These are phyloP conservation scores for Penicillium paneum DNA, from an alignment of 2,329 filamentous ascomycete genomes.

Conservation along the genomic window DNA sequence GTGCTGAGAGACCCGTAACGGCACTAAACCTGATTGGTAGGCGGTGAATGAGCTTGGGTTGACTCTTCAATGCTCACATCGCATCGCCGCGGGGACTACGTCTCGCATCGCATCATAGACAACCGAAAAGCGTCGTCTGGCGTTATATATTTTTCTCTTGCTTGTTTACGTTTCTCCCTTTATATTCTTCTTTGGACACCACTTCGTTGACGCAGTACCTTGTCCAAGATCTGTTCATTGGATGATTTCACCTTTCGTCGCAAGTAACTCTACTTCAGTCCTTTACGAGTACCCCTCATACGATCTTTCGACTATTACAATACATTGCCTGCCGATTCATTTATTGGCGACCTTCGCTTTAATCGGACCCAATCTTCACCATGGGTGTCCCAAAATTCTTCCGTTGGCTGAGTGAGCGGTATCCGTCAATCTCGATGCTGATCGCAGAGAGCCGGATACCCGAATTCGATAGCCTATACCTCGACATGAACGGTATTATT, in stretches of 20 bases:
- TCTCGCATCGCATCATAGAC: slow-evolving; percentile 8
- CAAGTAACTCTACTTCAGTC: slow-evolving; percentile 6
- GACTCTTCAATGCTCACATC: slow-evolving; percentile 8
- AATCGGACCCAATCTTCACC: slow-evolving; percentile 27
- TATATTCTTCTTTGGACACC: neutral
- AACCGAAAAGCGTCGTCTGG: slow-evolving; percentile 4
- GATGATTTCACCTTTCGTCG: slow-evolving; percentile 9
- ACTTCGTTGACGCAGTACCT: neutral
- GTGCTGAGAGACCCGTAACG: slow-evolving; percentile 4
- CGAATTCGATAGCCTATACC: slow-evolving; percentile 94
- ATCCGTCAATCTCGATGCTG: slow-evolving; percentile 95
- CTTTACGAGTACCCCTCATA: slow-evolving; percentile 2
- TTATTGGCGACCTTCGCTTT: neutral
- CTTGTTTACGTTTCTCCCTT: neutral
- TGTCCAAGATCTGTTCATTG: slow-evolving; percentile 2
- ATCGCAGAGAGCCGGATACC: slow-evolving; percentile 98
- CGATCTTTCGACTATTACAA: slow-evolving; percentile 1
- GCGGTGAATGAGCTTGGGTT: slow-evolving; percentile 25
- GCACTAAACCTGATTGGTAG: slow-evolving; percentile 24
- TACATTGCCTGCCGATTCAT: neutral
- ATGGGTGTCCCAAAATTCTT: slow-evolving; percentile 86
- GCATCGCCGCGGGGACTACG: neutral
- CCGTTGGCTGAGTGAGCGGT: slow-evolving; percentile 98
- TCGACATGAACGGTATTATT: slow-evolving; percentile 95
- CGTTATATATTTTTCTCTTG: slow-evolving; percentile 1